Base-by-base conservation (phyloP, 78 protist genomes). In the Isochrysis galbana region DNA sequence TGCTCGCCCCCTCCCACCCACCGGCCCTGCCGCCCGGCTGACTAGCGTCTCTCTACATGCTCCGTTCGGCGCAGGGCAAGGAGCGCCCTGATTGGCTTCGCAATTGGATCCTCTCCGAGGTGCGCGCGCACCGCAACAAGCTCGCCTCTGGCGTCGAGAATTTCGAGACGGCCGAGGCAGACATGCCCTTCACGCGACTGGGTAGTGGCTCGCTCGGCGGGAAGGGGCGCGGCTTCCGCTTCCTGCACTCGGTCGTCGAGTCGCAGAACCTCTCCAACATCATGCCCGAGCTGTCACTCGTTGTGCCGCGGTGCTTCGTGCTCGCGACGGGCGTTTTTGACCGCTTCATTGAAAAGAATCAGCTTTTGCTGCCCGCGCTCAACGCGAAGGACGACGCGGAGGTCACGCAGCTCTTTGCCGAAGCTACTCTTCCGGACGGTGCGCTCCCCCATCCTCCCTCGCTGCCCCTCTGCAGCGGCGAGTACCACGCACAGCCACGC, bases 161-260 rank as follows among this genome's bases (percentile, higher is more conserved):
- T 19, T 10, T 29, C 45, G 0, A 0, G 29, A 3, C 5, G 44
- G 25, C 82, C 44, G 82, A 72, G 45, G 82, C 41, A 25, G 19
- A 1, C 25, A 72, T 42, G 25, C 39, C 82, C 29, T 36, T 72
- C 82, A 42, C 36, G 82, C 82, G 82, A 22, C 34, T 72, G 42
- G 82, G 82, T 25, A 72, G 11, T 11, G 82, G 82, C 42, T 72
- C 82, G 42, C 82, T 72, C 82, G 82, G 82, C 1, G 82, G 82
- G 45, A 72, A 72, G 82, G 82, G 82, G 23, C 82, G 82, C 5
- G 82, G 82, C 82, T 72, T 72, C 82, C 82, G 82, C 22, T 32
- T 72, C 34, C 82, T 72, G 42, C 82, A 72, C 82, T 22, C 14
- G 11, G 0, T 72, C 34, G 4, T 14, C 45, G 82, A 72, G 45